Base-by-base conservation (phyloP, 1,284 basidiomycete species). In the Heimioporus retisporus region DNA sequence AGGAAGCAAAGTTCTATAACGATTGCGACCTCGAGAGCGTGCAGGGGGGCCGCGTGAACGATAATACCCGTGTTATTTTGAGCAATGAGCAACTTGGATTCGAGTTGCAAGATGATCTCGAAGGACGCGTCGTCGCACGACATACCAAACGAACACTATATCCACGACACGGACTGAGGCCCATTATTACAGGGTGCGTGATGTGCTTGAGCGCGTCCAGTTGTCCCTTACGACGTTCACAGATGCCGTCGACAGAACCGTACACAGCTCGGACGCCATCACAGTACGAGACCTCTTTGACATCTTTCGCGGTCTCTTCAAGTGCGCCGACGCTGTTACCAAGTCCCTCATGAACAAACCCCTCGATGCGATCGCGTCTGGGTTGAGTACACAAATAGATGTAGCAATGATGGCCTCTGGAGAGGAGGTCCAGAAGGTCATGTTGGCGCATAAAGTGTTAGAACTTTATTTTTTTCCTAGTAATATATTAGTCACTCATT, bases 221-320 rank as follows among this genome's bases (percentile, higher is more conserved):
- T 42, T 58, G 42, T 21, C 43, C 23, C 61, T 68, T 54, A 71
- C 54, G 46, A 42, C 56, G 3, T 60, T 66, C 71, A 19, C 73
- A 94, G 92, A 83, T 68, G 94, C 92, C 35, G 93, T 97, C 60
- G 91, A 91, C 69, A 83, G 88, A 6, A 88, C 95, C 51, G 92
- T 93, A 5, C 86, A 90, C 59, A 88, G 89, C 23, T 90, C 93
- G 23, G 90, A 93, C 35, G 81, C 86, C 4, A 91, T 97, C 62
- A 78, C 84, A 0, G 87, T 93, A 50, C 80, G 82, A 2, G 84
- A 89, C 25, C 87, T 91, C 14, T 94, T 96, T 69, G 94, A 96
- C 73, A 88, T 93, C 25, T 94, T 93, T 72, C 85, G 93, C 62
- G 92, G 89, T 69, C 82, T 96, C 13, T 84, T 96, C 72, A 95